Percentiles rank a stretch among this genome's conserved stretches.
phyloP scores from a whole-genome alignment of 352 stramenopile species.

The Phytophthora citricola region DNA sequence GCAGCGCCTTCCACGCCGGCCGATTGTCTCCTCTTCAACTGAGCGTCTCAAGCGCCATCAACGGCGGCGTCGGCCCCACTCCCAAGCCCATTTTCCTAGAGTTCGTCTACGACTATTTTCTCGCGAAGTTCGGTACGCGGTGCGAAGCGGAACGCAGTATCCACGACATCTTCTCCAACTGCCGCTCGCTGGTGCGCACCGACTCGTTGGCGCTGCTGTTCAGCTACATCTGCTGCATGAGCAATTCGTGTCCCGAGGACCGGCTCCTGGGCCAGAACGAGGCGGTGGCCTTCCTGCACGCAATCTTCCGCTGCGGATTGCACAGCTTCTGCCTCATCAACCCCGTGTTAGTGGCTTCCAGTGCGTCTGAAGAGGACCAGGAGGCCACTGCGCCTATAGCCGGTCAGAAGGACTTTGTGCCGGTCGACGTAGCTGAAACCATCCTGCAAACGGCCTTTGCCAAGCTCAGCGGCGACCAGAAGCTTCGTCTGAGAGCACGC shows the following conservation, averaged over 20 bases:
- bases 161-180: conserved; percentile 86
- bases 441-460: conserved; percentile 62
- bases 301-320: conserved; percentile 63
- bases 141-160: conserved; percentile 82
- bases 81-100: conserved; percentile 74
- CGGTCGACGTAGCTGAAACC: conserved; percentile 38
- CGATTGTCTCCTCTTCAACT: conserved; percentile 25
- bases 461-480: conserved; percentile 57
- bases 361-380: not conserved
- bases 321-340: conserved; percentile 66
- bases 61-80: conserved; percentile 64
- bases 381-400: not conserved
- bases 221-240: conserved; percentile 76
- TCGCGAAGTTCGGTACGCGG: conserved; percentile 70
- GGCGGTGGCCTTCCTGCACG: conserved; percentile 64
- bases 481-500: conserved; percentile 44
- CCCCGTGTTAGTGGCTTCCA: conserved; percentile 12
- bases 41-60: conserved; percentile 40
- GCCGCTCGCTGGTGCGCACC: conserved; percentile 48
- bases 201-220: conserved; percentile 68
- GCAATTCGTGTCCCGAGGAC: conserved; percentile 60
- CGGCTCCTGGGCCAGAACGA: conserved; percentile 75
- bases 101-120: conserved; percentile 80
- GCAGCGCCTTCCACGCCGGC: conserved; percentile 37
- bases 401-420: conserved; percentile 42